Conservation (phyloP, 2,329 filamentous ascomycete genomes). For the Neurospora sp. region DNA sequence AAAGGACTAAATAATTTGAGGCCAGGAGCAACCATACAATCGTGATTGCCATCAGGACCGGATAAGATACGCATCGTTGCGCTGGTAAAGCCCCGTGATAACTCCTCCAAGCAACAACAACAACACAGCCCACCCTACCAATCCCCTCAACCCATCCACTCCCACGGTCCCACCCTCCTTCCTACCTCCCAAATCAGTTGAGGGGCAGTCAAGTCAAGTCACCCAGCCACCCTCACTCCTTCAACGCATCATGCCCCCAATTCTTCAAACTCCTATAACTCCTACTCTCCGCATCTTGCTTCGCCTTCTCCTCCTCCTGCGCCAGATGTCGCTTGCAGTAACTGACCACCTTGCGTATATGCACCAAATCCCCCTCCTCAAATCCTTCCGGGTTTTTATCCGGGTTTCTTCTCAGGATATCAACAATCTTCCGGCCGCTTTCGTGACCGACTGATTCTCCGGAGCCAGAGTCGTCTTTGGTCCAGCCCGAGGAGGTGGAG, state of each 20-base stretch:
- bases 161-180: too few relatives aligned
- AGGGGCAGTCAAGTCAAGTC: neutral
- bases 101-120: neutral
- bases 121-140: too few relatives aligned
- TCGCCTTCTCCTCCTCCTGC: slow-evolving; percentile 43
- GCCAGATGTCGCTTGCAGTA: slow-evolving; percentile 51
- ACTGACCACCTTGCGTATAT: slow-evolving; percentile 40
- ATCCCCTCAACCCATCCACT: too few relatives aligned
- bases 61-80: neutral
- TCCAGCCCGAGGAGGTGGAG: slow-evolving; percentile 42
- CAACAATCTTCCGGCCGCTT: slow-evolving; percentile 46
- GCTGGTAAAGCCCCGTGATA: neutral
- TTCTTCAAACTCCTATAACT: slow-evolving; percentile 44
- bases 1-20: neutral
- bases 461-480: slow-evolving; percentile 35
- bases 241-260: slow-evolving; percentile 38
- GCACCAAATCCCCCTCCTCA: slow-evolving; percentile 33
- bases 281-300: slow-evolving; percentile 29
- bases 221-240: slow-evolving; percentile 12
- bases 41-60: neutral
- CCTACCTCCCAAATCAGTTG: too few relatives aligned
- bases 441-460: slow-evolving; percentile 49
- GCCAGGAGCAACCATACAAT: neutral
- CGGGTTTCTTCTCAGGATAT: slow-evolving; percentile 46
- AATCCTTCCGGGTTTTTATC: slow-evolving; percentile 38